Conservation (phyloP, 208 protist genomes). For the Herpetomonas muscarum region DNA sequence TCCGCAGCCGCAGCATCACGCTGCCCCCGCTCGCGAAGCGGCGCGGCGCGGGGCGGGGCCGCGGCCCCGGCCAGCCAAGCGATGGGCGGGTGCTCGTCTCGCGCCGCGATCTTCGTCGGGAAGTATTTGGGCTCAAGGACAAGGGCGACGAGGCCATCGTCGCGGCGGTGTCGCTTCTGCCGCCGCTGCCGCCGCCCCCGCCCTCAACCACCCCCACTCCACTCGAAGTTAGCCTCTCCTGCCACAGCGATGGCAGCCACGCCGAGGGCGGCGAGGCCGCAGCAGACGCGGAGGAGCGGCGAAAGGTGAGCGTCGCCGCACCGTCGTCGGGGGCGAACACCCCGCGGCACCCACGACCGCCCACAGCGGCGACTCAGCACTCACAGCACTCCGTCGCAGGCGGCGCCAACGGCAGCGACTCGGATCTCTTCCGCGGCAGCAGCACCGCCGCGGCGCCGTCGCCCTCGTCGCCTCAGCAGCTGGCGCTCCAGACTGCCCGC, state of each 20-base stretch:
- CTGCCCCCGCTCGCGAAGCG: neutral
- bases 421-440: too few relatives aligned
- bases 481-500: neutral
- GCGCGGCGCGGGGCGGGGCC: neutral
- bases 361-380: too few relatives aligned
- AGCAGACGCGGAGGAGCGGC: too few relatives aligned
- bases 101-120: neutral
- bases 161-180: neutral
- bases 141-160: neutral
- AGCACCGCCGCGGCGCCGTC: neutral
- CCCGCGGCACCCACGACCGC: too few relatives aligned
- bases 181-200: neutral
- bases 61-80: neutral
- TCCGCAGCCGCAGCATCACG: neutral
- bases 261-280: too few relatives aligned
- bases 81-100: neutral
- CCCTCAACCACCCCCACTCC: neutral
- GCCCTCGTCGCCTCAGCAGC: neutral
- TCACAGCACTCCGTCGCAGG: too few relatives aligned
- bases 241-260: too few relatives aligned
- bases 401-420: too few relatives aligned
- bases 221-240: neutral
- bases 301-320: too few relatives aligned
- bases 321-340: too few relatives aligned
- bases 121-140: neutral